phyloP scores from a whole-genome alignment of 1,139 yeast species.

The Kurtzmaniella quercitrusa region DNA sequence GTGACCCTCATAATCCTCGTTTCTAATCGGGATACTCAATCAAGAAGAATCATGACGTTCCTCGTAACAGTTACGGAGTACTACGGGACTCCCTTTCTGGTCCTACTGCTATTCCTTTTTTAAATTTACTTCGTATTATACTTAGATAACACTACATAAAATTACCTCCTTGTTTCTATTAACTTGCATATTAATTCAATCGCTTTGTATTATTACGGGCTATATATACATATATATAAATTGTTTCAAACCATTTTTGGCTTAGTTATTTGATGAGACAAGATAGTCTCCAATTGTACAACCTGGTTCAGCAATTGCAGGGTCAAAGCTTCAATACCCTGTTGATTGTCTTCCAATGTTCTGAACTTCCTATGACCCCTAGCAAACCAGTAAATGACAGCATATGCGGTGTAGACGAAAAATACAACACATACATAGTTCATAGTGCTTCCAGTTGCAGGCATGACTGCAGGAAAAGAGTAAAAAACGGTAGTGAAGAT shows the following conservation, averaged over 20 bases:
- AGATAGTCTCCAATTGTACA: conserved; percentile 19
- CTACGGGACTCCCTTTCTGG: too few relatives aligned
- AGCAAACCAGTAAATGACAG: conserved; percentile 33
- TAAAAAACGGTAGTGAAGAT: conserved; percentile 57
- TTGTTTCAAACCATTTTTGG: not conserved
- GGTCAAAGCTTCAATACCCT: conserved; percentile 21
- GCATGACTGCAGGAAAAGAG: conserved; percentile 64
- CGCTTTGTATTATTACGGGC: not conserved
- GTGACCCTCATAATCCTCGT: too few relatives aligned
- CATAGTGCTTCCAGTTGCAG: conserved; percentile 60
- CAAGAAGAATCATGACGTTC: too few relatives aligned
- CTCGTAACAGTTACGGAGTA: too few relatives aligned
- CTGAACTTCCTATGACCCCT: conserved; percentile 33
- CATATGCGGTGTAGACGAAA: conserved; percentile 21
- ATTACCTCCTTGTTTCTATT: too few relatives aligned
- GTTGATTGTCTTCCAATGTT: conserved; percentile 22
- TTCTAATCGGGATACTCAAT: too few relatives aligned
- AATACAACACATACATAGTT: conserved; percentile 69
- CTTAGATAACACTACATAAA: too few relatives aligned
- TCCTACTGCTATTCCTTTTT: too few relatives aligned
- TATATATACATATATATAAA: not conserved
- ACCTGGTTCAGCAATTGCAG: conserved; percentile 24
- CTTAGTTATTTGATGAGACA: conserved; percentile 11
- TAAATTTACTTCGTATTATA: too few relatives aligned
- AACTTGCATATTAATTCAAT: too few relatives aligned